Evolutionary conservation across 1,284 basidiomycete species (phyloP), one percentile per base, ranked within the genome.

Genomic region (Ceratobasidium sp.): DNA sequence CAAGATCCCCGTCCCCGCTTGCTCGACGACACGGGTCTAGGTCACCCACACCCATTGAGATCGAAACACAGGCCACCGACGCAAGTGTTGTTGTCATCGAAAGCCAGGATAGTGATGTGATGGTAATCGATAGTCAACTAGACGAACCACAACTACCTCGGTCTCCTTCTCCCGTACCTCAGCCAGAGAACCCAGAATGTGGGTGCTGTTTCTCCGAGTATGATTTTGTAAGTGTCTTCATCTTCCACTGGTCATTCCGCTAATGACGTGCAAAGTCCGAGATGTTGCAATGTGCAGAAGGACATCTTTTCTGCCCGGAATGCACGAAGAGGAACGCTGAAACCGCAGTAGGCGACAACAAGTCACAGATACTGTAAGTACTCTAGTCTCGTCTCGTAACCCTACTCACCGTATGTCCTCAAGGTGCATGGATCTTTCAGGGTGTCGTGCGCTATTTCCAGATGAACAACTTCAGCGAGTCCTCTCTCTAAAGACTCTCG

Each of bases 361-460:
- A 67, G 21, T 3, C 62, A 4, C 27, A 56, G 6, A n/a, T 67
- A n/a, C 30, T 67, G 62, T 67, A 27, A 19, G 62, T 6, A 13
- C n/a, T 25, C 7, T 13, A 50, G 21, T 7, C 25, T 27, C 2
- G 2, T 6, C 47, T 25, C 21, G 23, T 7, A 9, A 46, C 5
- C 39, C 25, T 30, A 21, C 23, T 33, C 7, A 27, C 27, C n/a
- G 6, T 25, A 25, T 39, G 11, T n/a, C 33, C 11, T 50, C 4
- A 8, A 67, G 62, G 19, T 67, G 62, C 44, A 67, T 67, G 62
- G 62, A 67, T 19, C 52, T 44, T 25, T 67, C 62, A 16, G 62
- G 62, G 23, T 67, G 62, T 21, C 62, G 62, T 27, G 53, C 53
- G 44, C 62, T 52, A 29, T 67, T 67, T n/a, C 39, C 62, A 25